Percentiles rank a stretch among this genome's conserved stretches.
Conservation (phyloP, 2,329 filamentous ascomycete species). For the Colletotrichum euphorbiae region DNA sequence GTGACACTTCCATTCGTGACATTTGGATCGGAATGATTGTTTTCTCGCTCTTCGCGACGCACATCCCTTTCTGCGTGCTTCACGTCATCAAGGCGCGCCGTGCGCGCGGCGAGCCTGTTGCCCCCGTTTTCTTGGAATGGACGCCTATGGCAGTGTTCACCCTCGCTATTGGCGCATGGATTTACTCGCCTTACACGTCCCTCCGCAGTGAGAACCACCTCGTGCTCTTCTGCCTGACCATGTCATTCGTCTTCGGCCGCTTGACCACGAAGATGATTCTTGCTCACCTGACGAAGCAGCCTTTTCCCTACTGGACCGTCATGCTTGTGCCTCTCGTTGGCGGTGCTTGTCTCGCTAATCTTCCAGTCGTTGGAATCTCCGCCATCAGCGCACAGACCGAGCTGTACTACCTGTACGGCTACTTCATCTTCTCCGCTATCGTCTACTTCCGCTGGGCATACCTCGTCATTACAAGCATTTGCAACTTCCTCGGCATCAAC, state of each 20-base stretch:
- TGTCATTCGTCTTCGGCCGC: slow-evolving; percentile 97
- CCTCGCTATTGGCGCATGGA: slow-evolving; percentile 80
- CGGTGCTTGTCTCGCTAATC: slow-evolving; percentile 84
- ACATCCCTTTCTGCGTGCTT: slow-evolving; percentile 89
- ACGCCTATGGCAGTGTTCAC: slow-evolving; percentile 89
- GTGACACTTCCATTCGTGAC: slow-evolving; percentile 82
- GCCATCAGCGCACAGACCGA: slow-evolving; percentile 75
- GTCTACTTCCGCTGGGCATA: slow-evolving; percentile 95
- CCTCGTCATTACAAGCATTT: slow-evolving; percentile 91
- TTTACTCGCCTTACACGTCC: slow-evolving; percentile 88
- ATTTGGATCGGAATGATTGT: slow-evolving; percentile 84
- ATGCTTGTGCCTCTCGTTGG: slow-evolving; percentile 89
- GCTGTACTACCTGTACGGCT: slow-evolving; percentile 83
- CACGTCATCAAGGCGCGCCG: slow-evolving; percentile 86
- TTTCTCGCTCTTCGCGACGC: slow-evolving; percentile 73
- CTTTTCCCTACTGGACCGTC: slow-evolving; percentile 96
- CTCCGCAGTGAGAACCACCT: slow-evolving; percentile 87
- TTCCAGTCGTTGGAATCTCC: slow-evolving; percentile 80
- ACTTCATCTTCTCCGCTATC: slow-evolving; percentile 84
- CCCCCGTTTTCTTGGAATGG: slow-evolving; percentile 93
- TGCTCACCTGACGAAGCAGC: slow-evolving; percentile 90
- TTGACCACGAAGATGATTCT: slow-evolving; percentile 99
- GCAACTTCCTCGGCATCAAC: slow-evolving; percentile 91
- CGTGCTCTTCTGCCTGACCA: slow-evolving; percentile 89
- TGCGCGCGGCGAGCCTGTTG: slow-evolving; percentile 76